Base-by-base conservation (phyloP, 163 green algal species). In the Scenedesmus sp. region DNA sequence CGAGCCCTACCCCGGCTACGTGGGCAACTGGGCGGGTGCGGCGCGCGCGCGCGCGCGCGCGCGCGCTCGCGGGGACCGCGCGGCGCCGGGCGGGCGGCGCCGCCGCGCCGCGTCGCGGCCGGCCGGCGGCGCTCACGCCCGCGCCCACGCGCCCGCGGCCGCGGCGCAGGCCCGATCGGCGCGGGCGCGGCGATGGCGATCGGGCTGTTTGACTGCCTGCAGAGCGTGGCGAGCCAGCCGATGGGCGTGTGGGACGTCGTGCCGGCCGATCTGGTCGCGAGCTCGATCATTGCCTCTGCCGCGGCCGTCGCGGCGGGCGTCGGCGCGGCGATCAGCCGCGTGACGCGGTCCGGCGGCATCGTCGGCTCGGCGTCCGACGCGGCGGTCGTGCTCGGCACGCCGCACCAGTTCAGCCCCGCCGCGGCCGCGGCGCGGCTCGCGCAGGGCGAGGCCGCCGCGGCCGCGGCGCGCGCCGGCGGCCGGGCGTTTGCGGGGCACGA, bases 1-100 rank as follows among this genome's bases (percentile, higher is more conserved):
- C 22, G 45, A 60, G 29, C 89, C 89, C 22, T 83, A 86, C 57
- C 88, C 89, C 4, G 90, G 90, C 33, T 92, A 91, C 57, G 69
- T 89, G 1, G 90, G 90, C 70, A 94, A 94, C 78, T 79, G 87
- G 65, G 85, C 87, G 29, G 87, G n/a, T n/a, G n/a, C n/a, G n/a
- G n/a, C n/a, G n/a, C n/a, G n/a, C n/a, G n/a, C n/a, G n/a, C n/a
- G n/a, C n/a, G n/a, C n/a, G n/a, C n/a, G n/a, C n/a, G n/a, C n/a
- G n/a, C n/a, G n/a, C n/a, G n/a, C n/a, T n/a, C n/a, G n/a, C n/a
- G n/a, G n/a, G n/a, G n/a, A n/a, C n/a, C n/a, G n/a, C n/a, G 84
- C 9, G 39, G 39, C 36, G 42, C 84, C 28, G 1, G 39, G 2
- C 6, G 60, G 45, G 66, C 62, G 11, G 50, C 85, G n/a, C 72